Conservation (phyloP, 2,329 filamentous ascomycete species). For the Verticillium albo-atrum region DNA sequence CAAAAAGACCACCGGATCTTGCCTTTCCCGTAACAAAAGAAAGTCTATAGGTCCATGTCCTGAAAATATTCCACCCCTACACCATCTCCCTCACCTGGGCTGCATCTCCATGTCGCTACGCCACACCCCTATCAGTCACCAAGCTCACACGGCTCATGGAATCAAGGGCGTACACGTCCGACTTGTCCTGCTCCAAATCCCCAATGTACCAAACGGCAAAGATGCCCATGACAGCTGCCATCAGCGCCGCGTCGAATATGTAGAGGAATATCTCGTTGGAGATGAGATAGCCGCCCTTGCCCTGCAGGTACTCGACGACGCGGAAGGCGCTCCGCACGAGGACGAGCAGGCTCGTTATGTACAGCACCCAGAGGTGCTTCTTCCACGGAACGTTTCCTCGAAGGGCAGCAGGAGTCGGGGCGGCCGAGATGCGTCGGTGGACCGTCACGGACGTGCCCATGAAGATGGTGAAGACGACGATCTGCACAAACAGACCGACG, state of each 20-base stretch:
- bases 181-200: not conserved
- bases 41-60: not conserved
- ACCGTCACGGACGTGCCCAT: slow-evolving; percentile 39
- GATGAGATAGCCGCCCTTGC: slow-evolving; percentile 33
- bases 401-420: slow-evolving; percentile 13
- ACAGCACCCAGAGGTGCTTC: slow-evolving; percentile 24
- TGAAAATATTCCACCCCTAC: not conserved
- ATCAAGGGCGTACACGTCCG: not conserved
- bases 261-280: slow-evolving; percentile 36
- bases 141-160: not conserved
- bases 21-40: not conserved
- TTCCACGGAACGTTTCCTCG: slow-evolving; percentile 19
- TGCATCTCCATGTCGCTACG: not conserved
- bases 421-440: slow-evolving; percentile 23
- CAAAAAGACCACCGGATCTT: not conserved
- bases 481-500: slow-evolving; percentile 48
- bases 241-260: slow-evolving; percentile 36
- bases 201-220: slow-evolving; percentile 6
- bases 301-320: slow-evolving; percentile 41
- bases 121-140: not conserved
- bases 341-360: slow-evolving; percentile 31
- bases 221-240: slow-evolving; percentile 33
- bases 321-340: slow-evolving; percentile 40
- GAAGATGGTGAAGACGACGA: slow-evolving; percentile 50
- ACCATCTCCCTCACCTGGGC: not conserved